These are phyloP conservation scores for Physcomitrium patens DNA, from an alignment of 225 moss, liverwort and hornwort species.

Conservation along the genomic window DNA sequence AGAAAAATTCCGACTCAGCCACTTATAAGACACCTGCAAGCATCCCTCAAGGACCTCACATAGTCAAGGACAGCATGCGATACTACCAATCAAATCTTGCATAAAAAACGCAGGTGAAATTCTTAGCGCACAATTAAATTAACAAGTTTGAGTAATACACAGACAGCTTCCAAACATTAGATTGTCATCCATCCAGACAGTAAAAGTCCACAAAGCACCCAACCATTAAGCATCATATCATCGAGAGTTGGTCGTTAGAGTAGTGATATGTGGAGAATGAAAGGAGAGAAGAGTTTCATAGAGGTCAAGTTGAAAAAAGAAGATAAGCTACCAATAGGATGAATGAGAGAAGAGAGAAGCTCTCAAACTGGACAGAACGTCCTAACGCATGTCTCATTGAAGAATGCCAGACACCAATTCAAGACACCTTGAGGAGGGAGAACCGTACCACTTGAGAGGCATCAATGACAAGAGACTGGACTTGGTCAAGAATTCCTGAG, in stretches of 20 bases:
- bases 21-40: slow-evolving; percentile 95
- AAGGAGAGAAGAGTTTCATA: not conserved
- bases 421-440: slow-evolving; percentile 25
- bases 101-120: not conserved
- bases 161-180: slow-evolving; percentile 2
- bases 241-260: not conserved
- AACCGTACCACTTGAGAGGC: slow-evolving; percentile 75
- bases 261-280: not conserved
- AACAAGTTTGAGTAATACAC: not conserved
- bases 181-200: slow-evolving; percentile 12
- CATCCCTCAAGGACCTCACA: slow-evolving; percentile 34
- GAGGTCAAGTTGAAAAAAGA: not conserved
- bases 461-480: slow-evolving; percentile 74
- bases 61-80: slow-evolving; percentile 25
- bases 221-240: not conserved
- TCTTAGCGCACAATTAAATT: not conserved
- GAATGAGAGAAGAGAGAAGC: slow-evolving; percentile 21
- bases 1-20: slow-evolving; percentile 90
- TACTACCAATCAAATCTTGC: not conserved
- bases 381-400: not conserved
- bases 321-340: slow-evolving; percentile 1
- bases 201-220: not conserved
- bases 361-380: not conserved
- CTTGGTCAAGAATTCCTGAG: slow-evolving; percentile 53
- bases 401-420: slow-evolving; percentile 17